These are phyloP conservation scores for Mucor indicus DNA, from an alignment of 371 early-diverging fungal genomes.

Conservation along the genomic window DNA sequence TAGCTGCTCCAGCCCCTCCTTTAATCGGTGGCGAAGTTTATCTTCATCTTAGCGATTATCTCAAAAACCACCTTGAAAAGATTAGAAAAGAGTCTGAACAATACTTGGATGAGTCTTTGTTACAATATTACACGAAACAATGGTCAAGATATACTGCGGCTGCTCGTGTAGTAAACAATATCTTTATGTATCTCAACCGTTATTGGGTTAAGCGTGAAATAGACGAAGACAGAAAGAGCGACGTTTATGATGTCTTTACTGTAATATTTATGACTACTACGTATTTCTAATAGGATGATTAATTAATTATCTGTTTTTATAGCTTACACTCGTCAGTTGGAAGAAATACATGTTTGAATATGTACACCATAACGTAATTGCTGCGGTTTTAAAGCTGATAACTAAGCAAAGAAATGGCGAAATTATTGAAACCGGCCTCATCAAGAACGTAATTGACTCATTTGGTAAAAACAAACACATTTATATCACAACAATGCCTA, in stretches of 20 bases:
- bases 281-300: too few species aligned
- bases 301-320: constrained; percentile 2
- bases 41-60: constrained; percentile 66
- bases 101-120: constrained; percentile 74
- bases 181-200: constrained; percentile 93
- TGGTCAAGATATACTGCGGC: constrained; percentile 90
- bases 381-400: constrained; percentile 81
- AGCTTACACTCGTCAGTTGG: constrained; percentile 89
- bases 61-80: constrained; percentile 66
- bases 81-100: constrained; percentile 59
- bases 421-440: constrained; percentile 77
- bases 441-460: constrained; percentile 88
- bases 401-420: constrained; percentile 88
- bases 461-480: too few species aligned
- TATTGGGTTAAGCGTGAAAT: constrained; percentile 96
- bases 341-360: constrained; percentile 80
- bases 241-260: constrained; percentile 92
- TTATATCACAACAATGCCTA: too few species aligned
- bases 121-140: constrained; percentile 84
- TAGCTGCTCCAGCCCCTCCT: constrained; percentile 58
- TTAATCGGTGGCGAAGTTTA: constrained; percentile 87
- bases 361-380: constrained; percentile 76
- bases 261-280: constrained; percentile 44
- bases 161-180: constrained; percentile 81
- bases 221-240: constrained; percentile 84